Evolutionary conservation across 2,329 filamentous ascomycete species (phyloP).

Genomic region (Nemania serpens): DNA sequence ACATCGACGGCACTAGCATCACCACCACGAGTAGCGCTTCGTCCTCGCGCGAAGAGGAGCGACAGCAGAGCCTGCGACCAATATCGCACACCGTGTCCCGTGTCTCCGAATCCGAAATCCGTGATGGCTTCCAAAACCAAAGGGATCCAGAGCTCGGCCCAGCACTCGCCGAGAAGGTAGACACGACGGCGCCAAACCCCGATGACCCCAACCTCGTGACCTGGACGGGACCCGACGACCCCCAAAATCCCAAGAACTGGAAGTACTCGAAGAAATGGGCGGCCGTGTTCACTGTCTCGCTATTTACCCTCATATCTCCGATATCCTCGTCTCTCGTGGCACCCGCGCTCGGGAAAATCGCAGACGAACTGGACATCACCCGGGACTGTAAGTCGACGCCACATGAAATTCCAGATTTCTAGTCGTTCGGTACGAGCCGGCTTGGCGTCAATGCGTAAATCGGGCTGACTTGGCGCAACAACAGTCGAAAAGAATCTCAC

Average conservation of each 20-base stretch:
- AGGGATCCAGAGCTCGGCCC: constrained; percentile 44
- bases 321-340: constrained; percentile 63
- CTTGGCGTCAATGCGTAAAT: neutral
- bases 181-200: constrained; percentile 34
- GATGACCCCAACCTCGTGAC: constrained; percentile 49
- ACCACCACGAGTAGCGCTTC: constrained; percentile 7
- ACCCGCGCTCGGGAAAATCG: constrained; percentile 55
- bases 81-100: constrained; percentile 36
- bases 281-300: constrained; percentile 57
- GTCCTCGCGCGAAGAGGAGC: constrained; percentile 7
- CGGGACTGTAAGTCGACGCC: constrained; percentile 40
- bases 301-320: constrained; percentile 65
- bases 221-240: constrained; percentile 59
- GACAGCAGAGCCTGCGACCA: constrained; percentile 3
- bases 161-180: constrained; percentile 29
- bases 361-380: constrained; percentile 57
- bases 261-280: constrained; percentile 59
- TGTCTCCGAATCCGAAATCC: constrained; percentile 44
- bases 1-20: constrained; percentile 15
- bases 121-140: constrained; percentile 47
- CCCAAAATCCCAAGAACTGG: constrained; percentile 62
- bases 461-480: constrained; percentile 8
- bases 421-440: neutral
- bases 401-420: neutral
- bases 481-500: constrained; percentile 45